phyloP scores from a whole-genome alignment of 2,329 filamentous ascomycete genomes.

The Trichophyton schoenleinii region DNA sequence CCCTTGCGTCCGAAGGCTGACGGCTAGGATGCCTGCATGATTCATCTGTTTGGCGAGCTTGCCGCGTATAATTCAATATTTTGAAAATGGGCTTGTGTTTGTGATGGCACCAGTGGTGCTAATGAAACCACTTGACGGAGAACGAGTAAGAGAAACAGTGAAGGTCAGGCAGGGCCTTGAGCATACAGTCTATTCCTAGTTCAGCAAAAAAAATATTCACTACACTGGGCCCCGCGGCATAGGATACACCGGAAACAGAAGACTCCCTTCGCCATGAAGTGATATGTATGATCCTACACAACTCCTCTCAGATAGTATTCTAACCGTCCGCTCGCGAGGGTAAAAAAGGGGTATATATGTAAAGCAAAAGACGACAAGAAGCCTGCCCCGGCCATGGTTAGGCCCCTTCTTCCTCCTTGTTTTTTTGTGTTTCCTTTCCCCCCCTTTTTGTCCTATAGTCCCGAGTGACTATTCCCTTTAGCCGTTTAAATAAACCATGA shows the following conservation, averaged over 20 bases:
- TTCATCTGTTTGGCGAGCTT: too few species aligned
- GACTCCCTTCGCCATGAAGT: not conserved
- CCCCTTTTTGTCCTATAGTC: not conserved
- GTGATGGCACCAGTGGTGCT: too few species aligned
- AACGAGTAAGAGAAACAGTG: too few species aligned
- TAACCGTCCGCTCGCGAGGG: not conserved
- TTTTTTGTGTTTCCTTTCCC: not conserved
- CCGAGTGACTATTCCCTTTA: not conserved
- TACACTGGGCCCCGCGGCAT: not conserved
- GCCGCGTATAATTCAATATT: too few species aligned
- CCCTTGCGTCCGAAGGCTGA: too few species aligned
- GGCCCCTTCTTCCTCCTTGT: not conserved
- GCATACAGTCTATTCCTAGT: not conserved
- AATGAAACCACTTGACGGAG: too few species aligned
- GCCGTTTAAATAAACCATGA: not conserved
- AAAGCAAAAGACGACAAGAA: slow-evolving; percentile 1
- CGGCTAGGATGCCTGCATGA: too few species aligned
- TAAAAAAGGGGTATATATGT: not conserved
- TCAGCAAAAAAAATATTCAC: not conserved
- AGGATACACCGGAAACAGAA: not conserved
- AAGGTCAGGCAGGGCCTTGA: not conserved
- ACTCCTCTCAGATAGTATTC: not conserved
- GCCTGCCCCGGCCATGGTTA: not conserved
- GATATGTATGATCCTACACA: not conserved
- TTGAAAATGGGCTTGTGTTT: too few species aligned